Percentiles rank a stretch among this genome's conserved stretches.
Evolutionary conservation across 306 rosid genomes (phyloP).

Genomic region (Pyrus pyrifolia): DNA sequence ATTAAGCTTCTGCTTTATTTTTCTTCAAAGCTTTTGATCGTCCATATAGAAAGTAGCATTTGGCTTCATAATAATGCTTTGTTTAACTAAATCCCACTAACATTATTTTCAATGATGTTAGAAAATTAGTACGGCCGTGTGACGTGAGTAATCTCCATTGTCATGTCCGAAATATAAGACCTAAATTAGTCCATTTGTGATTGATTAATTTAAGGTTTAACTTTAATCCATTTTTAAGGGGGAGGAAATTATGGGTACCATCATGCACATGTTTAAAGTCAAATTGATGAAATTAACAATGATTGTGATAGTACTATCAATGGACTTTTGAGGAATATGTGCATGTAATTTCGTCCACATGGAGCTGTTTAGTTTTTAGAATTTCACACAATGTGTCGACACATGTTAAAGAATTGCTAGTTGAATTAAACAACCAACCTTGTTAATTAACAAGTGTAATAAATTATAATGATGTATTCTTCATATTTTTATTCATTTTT

Average conservation of each 20-base stretch:
- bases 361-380: not conserved
- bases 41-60: not conserved
- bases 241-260: not conserved
- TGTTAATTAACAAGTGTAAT: too few relatives aligned
- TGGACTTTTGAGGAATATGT: slow-evolving; percentile 3
- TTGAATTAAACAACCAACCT: not conserved
- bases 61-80: slow-evolving; percentile 13
- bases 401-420: not conserved
- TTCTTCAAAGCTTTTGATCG: slow-evolving; percentile 13
- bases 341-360: not conserved
- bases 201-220: not conserved
- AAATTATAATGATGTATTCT: too few relatives aligned
- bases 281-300: not conserved
- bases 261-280: not conserved
- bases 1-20: slow-evolving; percentile 7
- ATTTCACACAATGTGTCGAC: not conserved
- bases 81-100: slow-evolving; percentile 20
- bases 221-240: not conserved
- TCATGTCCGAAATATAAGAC: not conserved
- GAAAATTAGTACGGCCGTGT: not conserved
- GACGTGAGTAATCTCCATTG: slow-evolving; percentile 4
- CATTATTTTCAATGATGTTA: slow-evolving; percentile 9
- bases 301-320: not conserved
- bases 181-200: not conserved
- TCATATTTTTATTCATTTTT: too few relatives aligned